Evolutionary conservation across 2,329 filamentous ascomycete species (phyloP), one percentile per base, ranked within the genome.

Genomic region (Talaromyces sp.): DNA sequence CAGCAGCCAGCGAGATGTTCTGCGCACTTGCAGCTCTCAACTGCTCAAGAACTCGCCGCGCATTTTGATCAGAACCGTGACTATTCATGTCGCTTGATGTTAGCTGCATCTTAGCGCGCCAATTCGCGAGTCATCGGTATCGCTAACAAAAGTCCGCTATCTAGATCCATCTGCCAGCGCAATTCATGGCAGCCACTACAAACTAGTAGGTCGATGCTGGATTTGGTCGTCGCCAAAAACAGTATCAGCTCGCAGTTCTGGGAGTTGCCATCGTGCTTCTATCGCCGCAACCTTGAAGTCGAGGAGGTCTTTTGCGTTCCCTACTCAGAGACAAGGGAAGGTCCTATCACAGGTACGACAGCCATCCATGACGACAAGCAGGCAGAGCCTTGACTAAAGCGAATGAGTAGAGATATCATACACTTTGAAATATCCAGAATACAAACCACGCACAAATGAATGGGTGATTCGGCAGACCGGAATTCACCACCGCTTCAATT

Each of bases 401-500:
- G 4, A 56, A 9, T 12, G 27, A 14, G 8, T 31, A 70, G 69
- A 71, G 31, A 63, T 71, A 18, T 66, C 65, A 14, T 72, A 74
- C 60, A 68, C 66, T 10, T 57, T 73, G 8, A 69, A 68, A 51
- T 75, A 74, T 50, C 69, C 70, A 0, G 69, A 70, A 53, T 63
- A 68, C 54, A 71, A 70, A 50, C 30, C 55, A 3, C 60, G 53
- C 1, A 56, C 62, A 0, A 65, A 70, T 18, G 65, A 65, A 52
- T 74, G 71, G 70, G 63, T 68, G 0, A 68, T 71, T 27, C 69
- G 73, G 4, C 73, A 75, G 61, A 72, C 66, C 2, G 73, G 72
- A 1, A 62, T 75, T 18, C 74, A 72, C 54, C 73, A 75, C 18
- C 69, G 66, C 51, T 68, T 66, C 52, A 65, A 73, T 16, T 52